Evolutionary conservation across 805 yeast species (phyloP), one percentile per base, ranked within the genome.

Genomic region (Candida namnaoensis): DNA sequence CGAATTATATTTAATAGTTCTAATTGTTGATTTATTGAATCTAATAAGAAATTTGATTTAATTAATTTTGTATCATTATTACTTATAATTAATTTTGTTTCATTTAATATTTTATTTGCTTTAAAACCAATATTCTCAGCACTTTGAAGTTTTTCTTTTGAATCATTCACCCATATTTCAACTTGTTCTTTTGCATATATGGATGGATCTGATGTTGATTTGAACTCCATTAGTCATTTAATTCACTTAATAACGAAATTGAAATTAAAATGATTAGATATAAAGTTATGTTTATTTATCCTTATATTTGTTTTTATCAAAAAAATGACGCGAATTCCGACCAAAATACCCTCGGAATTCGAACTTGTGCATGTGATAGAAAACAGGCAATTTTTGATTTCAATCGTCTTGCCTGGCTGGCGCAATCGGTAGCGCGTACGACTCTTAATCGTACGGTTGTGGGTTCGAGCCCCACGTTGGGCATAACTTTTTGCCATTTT

Each of bases 41-140:
- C 68, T 23, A 66, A 53, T 36, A 74, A 53, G 48, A 72, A 80
- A 28, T 61, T 61, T 9, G 70, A 55, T 40, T 65, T 67, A 3
- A 74, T 68, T 48, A 71, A 56, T 35, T 60, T 53, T 12, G 64
- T 61, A 34, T 74, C 71, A 42, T 73, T 64, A 24, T 54, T 48
- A 32, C 63, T 64, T 8, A 75, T 58, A 12, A 63, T 54, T n/a
- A 51, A 54, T 32, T 60, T 55, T 2, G 71, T 62, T 10, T 58
- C 56, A 1, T 60, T 56, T 8, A 76, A 62, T 23, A 58, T 52
- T 19, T 51, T 48, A 49, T 71, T 72, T 15, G 82, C 80, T 32
- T 65, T 66, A n/a, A 66, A 65, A 40, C 85, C 78, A 5, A 73
- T 51, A 8, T 64, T 60, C 41, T 72, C 77, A 0, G 81, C 82